Base-by-base conservation (phyloP, 2,329 filamentous ascomycete species). In the Pseudogymnoascus sp. region DNA sequence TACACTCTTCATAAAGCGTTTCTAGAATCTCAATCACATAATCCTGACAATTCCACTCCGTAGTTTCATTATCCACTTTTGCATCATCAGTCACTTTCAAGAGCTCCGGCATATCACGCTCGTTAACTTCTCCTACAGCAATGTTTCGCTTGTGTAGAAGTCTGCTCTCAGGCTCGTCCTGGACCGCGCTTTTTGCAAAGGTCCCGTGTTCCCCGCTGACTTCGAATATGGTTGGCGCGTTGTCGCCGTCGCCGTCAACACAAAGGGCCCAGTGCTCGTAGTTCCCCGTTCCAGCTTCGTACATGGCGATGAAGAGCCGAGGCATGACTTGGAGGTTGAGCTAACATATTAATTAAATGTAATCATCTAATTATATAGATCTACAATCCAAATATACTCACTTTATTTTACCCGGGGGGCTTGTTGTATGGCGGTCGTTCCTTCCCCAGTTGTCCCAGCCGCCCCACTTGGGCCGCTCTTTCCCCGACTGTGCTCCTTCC, bases 1-100 rank as follows among this genome's bases (percentile, higher is more conserved):
- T 50, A 53, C 43, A 61, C 38, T 36, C 36, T 11, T 61, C 62
- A 22, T 57, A 57, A 53, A 63, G 62, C 59, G 35, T 60, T 18
- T 62, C 61, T 15, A 62, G 61, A 9, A 60, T 20, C 41, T 62
- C 61, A 59, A 62, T 57, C 39, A 41, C 58, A 37, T 62, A 62
- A 47, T 61, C 61, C 61, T 62, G 61, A 35, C 59, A 62, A 53
- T 62, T 61, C 61, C 61, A 62, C 38, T 62, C 59, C 22, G 30
- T 36, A 22, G 61, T 62, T 2, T 62, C 61, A 39, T 62, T 62
- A 33, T 58, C 50, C 7, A 61, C 50, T 12, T 61, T 57, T 33
- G 59, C 61, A n/a, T 18, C 20, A 28, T 53, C 37, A 25, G 59
- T 62, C 33, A 62, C 60, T 41, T 62, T 35, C 35, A 62, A 30